phyloP scores from a whole-genome alignment of 768 basidiomycete species.

The Mycena kentingensis region DNA sequence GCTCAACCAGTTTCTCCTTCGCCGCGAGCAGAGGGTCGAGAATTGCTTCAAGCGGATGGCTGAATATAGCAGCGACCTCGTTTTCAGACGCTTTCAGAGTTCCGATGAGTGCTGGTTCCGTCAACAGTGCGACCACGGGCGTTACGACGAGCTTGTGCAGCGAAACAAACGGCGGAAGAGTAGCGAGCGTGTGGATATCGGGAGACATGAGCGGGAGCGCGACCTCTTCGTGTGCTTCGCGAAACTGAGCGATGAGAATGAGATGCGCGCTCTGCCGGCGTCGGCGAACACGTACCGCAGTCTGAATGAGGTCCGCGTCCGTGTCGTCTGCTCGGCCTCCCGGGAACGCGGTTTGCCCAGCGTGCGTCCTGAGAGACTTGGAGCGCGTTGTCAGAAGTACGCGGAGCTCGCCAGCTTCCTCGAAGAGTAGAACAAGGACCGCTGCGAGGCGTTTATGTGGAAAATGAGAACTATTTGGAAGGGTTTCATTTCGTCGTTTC shows the following conservation, averaged over 20 bases:
- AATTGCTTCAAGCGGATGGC: conserved; percentile 73
- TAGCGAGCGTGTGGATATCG: conserved; percentile 59
- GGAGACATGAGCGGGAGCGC: conserved; percentile 60
- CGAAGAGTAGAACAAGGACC: conserved; percentile 79
- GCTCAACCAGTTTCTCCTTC: conserved; percentile 52
- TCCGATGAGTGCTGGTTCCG: conserved; percentile 52
- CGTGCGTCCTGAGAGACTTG: conserved; percentile 70
- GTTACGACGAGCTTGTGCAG: conserved; percentile 71
- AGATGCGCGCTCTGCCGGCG: background rate
- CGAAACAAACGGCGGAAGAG: conserved; percentile 69
- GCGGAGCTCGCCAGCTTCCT: conserved; percentile 63
- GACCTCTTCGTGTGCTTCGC: conserved; percentile 86
- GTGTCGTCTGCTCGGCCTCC: conserved; percentile 75
- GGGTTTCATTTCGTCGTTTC: conserved; percentile 20
- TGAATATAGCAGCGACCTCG: conserved; percentile 82
- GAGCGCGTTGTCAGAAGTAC: conserved; percentile 88
- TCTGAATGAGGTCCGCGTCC: conserved; percentile 63
- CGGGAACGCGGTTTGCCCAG: conserved; percentile 81
- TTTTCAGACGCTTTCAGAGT: conserved; percentile 55
- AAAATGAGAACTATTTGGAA: conserved; percentile 32
- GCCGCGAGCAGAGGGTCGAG: conserved; percentile 60
- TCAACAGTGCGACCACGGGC: conserved; percentile 75
- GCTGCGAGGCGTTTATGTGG: conserved; percentile 59
- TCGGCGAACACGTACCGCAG: conserved; percentile 75
- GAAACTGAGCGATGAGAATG: conserved; percentile 4